These are phyloP conservation scores for Helicocarpus griseus DNA, from an alignment of 2,329 filamentous ascomycete species.

Conservation along the genomic window DNA sequence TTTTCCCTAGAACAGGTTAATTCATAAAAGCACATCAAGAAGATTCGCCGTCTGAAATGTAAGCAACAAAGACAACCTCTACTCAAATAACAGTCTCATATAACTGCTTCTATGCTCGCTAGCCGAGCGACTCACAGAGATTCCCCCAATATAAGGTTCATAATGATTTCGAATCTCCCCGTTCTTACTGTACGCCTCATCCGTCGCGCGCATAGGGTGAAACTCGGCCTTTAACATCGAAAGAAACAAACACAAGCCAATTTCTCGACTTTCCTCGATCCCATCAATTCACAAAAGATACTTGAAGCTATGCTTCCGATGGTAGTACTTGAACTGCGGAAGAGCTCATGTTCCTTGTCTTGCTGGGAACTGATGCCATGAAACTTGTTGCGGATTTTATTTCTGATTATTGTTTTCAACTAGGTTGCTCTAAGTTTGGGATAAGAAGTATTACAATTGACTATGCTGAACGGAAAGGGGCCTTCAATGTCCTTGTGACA, in stretches of 20 bases:
- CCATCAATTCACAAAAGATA: background rate
- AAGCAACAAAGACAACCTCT: background rate
- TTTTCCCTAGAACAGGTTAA: background rate
- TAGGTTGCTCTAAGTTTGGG: too few species aligned
- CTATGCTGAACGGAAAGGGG: too few species aligned
- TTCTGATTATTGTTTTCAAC: too few species aligned
- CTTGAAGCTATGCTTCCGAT: background rate
- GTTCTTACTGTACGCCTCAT: background rate
- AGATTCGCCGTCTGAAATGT: background rate
- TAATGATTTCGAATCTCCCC: background rate
- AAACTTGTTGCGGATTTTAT: too few species aligned
- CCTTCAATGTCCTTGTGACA: too few species aligned
- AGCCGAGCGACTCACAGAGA: background rate
- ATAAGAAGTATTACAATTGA: too few species aligned
- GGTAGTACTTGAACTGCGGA: background rate
- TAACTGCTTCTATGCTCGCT: background rate
- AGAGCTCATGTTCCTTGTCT: too few species aligned
- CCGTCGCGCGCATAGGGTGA: background rate
- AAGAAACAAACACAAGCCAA: background rate
- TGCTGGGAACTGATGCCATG: too few species aligned
- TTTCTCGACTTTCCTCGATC: background rate
- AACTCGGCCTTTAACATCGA: background rate
- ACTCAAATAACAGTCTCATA: slow-evolving; percentile 1
- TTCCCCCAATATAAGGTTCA: background rate
- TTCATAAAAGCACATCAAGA: background rate